phyloP scores from a whole-genome alignment of 192 early-diverging fungal genomes.

The Jimgerdemannia lactiflua region DNA sequence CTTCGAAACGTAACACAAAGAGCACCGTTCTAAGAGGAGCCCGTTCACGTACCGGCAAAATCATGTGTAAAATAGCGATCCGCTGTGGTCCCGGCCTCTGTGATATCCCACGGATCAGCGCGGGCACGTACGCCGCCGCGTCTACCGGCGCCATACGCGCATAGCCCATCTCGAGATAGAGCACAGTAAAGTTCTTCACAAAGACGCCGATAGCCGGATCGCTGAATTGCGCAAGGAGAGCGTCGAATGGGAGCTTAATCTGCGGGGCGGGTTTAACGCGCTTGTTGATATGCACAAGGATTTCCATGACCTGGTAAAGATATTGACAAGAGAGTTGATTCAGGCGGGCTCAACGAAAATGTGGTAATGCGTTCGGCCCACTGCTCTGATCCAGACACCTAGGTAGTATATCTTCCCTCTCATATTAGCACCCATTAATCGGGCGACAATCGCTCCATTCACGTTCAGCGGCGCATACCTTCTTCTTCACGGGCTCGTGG shows the following conservation, averaged over 20 bases:
- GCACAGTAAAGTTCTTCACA: slow-evolving; percentile 76
- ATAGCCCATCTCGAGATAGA: slow-evolving; percentile 85
- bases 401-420: too few species aligned
- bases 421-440: too few species aligned
- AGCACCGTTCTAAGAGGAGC: not conserved
- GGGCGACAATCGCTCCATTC: not conserved
- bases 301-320: slow-evolving; percentile 58
- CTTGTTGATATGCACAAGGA: slow-evolving; percentile 85
- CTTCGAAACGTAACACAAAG: not conserved
- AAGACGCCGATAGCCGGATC: slow-evolving; percentile 34
- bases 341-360: too few species aligned
- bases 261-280: slow-evolving; percentile 62
- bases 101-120: slow-evolving; percentile 59
- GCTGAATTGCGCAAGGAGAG: slow-evolving; percentile 62
- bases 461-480: slow-evolving; percentile 24
- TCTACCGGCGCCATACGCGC: slow-evolving; percentile 44
- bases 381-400: too few species aligned
- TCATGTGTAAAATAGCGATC: slow-evolving; percentile 56
- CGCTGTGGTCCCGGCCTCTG: slow-evolving; percentile 57
- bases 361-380: too few species aligned
- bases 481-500: slow-evolving; percentile 35
- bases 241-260: slow-evolving; percentile 59
- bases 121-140: slow-evolving; percentile 45
- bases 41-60: slow-evolving; percentile 54
- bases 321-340: too few species aligned